Conservation (phyloP, 2,329 filamentous ascomycete species). For the Colletotrichum plurivorum region DNA sequence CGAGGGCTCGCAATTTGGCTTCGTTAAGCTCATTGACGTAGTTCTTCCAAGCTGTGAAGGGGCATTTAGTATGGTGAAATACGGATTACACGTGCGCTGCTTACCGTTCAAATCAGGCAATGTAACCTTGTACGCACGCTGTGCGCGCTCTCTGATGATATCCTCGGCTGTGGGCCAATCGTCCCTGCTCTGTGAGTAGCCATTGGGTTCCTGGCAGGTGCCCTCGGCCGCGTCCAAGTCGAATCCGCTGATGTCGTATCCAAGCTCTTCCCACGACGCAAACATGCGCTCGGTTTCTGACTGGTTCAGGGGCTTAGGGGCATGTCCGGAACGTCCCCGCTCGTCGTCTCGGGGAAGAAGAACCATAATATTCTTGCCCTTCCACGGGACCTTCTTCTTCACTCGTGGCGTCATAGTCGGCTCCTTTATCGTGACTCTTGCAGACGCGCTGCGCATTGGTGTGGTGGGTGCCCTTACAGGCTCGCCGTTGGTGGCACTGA, state of each 20-base stretch:
- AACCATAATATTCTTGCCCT: slow-evolving; percentile 81
- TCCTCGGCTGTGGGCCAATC: slow-evolving; percentile 77
- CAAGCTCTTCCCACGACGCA: slow-evolving; percentile 76
- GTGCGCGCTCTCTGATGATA: slow-evolving; percentile 67
- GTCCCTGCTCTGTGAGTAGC: slow-evolving; percentile 73
- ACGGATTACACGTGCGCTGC: slow-evolving; percentile 39
- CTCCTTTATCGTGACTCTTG: slow-evolving; percentile 54
- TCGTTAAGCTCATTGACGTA: slow-evolving; percentile 90
- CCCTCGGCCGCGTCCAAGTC: slow-evolving; percentile 63
- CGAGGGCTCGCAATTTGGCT: slow-evolving; percentile 91
- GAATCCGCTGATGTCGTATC: slow-evolving; percentile 79
- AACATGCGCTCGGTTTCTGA: slow-evolving; percentile 74
- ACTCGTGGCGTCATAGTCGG: slow-evolving; percentile 65
- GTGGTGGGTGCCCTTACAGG: slow-evolving; percentile 49
- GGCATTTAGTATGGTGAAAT: slow-evolving; percentile 39
- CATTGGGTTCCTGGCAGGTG: slow-evolving; percentile 50
- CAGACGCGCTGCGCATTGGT: slow-evolving; percentile 51
- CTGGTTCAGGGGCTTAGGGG: slow-evolving; percentile 67
- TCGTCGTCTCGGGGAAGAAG: slow-evolving; percentile 77
- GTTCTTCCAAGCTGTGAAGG: slow-evolving; percentile 72
- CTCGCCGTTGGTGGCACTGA: slow-evolving; percentile 47
- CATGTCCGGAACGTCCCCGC: slow-evolving; percentile 70
- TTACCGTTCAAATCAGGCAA: slow-evolving; percentile 78
- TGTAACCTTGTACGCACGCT: slow-evolving; percentile 71
- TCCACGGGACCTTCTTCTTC: slow-evolving; percentile 82